Evolutionary conservation across 1,284 basidiomycete genomes (phyloP), one percentile per base, ranked within the genome.

Genomic region (Thecaphora thlaspeos): DNA sequence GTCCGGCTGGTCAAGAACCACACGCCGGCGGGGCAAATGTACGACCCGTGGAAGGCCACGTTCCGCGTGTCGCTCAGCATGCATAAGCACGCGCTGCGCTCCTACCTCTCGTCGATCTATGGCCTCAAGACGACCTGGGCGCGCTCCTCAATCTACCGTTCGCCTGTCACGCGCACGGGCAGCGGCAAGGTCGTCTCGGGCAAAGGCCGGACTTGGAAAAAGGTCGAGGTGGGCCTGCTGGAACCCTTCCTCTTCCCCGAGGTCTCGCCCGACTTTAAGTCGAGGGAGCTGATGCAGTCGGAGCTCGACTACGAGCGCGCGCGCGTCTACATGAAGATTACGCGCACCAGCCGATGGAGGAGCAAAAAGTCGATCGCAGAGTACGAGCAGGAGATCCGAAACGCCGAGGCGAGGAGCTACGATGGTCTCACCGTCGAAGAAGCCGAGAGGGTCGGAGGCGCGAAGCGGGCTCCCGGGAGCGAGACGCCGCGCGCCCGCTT

Each of bases 1-100:
- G 86, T 95, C 79, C 84, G 85, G 51, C 82, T 96, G 49, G 86
- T 94, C 41, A 86, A 89, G 37, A 96, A 96, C 79, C 80, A 87
- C 71, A 92, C 90, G 0, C 85, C 84, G 0, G 79, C 81, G 1
- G 89, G 88, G 0, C 80, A 89, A 70, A 82, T 89, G 4, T 96
- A 96, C 82, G 94, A 96, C 68, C 89, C 91, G 1, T 92, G 87
- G 81, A 88, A 91, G 78, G 92, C 92, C 8, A 96, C 93, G 1
- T 95, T 96, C 82, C 88, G 90, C 52, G 84, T 95, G 39, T 81
- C 82, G 1, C 86, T 86, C 54, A 86, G 85, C 47, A 83, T 94
- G 80, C 94, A 91, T 51, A 96, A 96, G 81, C 90, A 88, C 60
- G 90, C 92, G 79, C 81, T 96, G 30, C 86, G 91, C 42, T 88